Conservation (phyloP, 2,329 filamentous ascomycete species). For the Clarireedia monteithiana region DNA sequence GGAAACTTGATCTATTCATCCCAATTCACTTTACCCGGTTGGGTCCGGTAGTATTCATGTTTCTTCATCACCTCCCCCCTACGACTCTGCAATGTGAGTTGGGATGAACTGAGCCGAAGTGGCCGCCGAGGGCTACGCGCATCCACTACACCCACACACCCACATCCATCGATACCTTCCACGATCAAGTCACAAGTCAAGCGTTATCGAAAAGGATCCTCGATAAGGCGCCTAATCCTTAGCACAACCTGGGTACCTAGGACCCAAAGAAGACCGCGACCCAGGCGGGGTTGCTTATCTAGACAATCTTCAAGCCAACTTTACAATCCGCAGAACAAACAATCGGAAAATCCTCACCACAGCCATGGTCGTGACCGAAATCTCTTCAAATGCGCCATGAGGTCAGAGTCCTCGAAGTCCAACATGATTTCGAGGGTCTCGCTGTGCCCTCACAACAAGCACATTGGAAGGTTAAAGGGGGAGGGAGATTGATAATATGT, state of each 20-base stretch:
- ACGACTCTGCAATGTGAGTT: no score
- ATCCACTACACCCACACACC: no score
- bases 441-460: not conserved
- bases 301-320: not conserved
- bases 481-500: no score
- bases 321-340: not conserved
- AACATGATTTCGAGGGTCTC: not conserved
- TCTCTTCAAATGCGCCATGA: not conserved
- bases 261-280: not conserved
- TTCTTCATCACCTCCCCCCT: no score
- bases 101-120: no score
- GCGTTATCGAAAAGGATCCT: no score
- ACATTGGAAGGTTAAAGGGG: not conserved
- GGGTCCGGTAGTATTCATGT: no score
- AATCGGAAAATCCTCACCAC: not conserved
- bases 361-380: not conserved
- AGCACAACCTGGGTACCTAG: not conserved
- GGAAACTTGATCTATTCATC: no score
- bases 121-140: no score
- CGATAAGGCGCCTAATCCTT: not conserved
- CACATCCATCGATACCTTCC: no score
- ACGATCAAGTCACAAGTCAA: no score
- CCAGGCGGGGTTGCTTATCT: not conserved
- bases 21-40: no score
- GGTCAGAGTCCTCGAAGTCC: not conserved